Base-by-base conservation (phyloP, 306 rosid genomes). In the Sesbania bispinosa region DNA sequence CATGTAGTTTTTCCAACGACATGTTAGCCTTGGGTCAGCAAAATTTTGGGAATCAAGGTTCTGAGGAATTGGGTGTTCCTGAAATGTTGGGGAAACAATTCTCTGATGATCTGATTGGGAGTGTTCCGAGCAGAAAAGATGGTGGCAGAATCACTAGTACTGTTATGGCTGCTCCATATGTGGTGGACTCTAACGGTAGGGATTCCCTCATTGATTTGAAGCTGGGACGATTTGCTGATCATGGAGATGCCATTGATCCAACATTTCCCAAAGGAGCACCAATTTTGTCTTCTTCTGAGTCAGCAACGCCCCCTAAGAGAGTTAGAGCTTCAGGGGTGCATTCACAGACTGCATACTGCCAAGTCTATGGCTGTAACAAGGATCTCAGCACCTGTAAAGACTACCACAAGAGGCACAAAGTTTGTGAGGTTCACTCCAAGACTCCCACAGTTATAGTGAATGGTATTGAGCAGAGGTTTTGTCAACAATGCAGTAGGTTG, bases 401-500 rank as follows among this genome's bases (percentile, higher is more conserved):
- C 24, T 92, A 89, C 81, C 93, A 92, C 88, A 92, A 84, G 88
- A 87, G 93, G 87, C 97, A 92, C 77, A 92, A 75, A 68, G 97
- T 92, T 57, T 92, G 97, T 73, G 97, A 92, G 72, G 73, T 80
- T 77, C 97, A 92, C 80, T 89, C 97, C 14, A 92, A 92, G 77
- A 89, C 97, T 62, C 77, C 93, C 43, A 85, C 76, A 63, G 97
- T 89, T 42, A 82, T 92, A 48, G 96, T 92, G 29, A 82, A 89
- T 55, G 93, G 93, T 30, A 85, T 75, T 48, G 93, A 90, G 69
- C 97, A 90, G 50, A 85, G 97, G 80, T 88, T 90, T 67, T 90
- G 97, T 64, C 97, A 90, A 87, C 97, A 90, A 82, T 90, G 97
- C 78, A 88, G 97, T 80, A 90, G 97, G 97, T 88, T 62, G 46